Evolutionary conservation across 495 filamentous ascomycete genomes (phyloP), one percentile per base, ranked within the genome.

Genomic region (Aspergillus leporis): DNA sequence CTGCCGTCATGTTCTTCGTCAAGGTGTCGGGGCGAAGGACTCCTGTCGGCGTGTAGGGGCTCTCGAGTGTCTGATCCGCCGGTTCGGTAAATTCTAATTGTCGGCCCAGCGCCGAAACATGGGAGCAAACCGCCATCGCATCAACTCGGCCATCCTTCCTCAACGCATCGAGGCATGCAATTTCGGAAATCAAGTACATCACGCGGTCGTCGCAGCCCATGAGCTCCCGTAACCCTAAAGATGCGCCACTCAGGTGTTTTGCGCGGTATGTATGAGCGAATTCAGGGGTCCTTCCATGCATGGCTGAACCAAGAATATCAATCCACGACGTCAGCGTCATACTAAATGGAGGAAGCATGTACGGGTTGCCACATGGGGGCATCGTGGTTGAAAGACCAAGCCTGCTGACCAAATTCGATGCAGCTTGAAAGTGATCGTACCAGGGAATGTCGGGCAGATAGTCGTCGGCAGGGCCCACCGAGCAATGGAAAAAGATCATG

Each of bases 201-300:
- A 98, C 86, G 22, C 87, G 85, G 76, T 98, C 94, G 57, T 98
- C 94, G 72, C 94, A 98, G 56, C 94, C 94, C 94, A 98, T 98
- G 12, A 98, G 81, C 70, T 97, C 94, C 38, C 87, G 85, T 21
- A 98, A 79, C 4, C 94, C 94, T 19, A 88, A 85, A 36, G 87
- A 83, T 12, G 84, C 80, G 1, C 82, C 76, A 56, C 81, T 87
- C 13, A 96, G 81, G 68, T 96, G 90, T 79, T 97, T 96, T 61
- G 91, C 83, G 32, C 94, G 88, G 69, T 98, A 98, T 13, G 88
- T 89, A 70, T 97, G 89, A 9, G 94, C 92, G 66, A 98, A 98
- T 36, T 83, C 79, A 2, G 94, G 94, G 0, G 91, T 87, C 32
- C 85, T 82, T 18, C 92, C 92, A 36, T 91, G 79, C 90, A 98